These are phyloP conservation scores for Candida fluviatilis DNA, from an alignment of 805 yeast genomes.

Conservation along the genomic window DNA sequence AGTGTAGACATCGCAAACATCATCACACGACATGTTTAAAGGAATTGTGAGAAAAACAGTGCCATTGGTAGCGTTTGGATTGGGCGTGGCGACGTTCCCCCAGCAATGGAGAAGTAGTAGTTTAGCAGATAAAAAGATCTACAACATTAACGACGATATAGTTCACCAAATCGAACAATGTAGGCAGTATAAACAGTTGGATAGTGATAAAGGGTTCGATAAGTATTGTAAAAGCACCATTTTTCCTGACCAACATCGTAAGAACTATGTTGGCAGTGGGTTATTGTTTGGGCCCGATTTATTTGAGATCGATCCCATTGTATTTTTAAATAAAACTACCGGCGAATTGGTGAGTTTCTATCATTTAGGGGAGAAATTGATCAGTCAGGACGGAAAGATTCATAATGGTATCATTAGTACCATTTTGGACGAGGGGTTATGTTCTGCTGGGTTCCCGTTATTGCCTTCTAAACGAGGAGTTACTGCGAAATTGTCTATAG, in stretches of 20 bases:
- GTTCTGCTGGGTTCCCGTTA: conserved; percentile 78
- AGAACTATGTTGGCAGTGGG: conserved; percentile 69
- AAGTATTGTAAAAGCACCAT: conserved; percentile 12
- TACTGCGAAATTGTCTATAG: conserved; percentile 70
- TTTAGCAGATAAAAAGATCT: conserved; percentile 10
- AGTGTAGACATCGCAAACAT: background rate
- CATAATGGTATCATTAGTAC: conserved; percentile 82
- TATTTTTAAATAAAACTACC: conserved; percentile 47
- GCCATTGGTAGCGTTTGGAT: conserved; percentile 29
- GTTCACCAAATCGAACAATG: conserved; percentile 15
- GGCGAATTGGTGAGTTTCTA: conserved; percentile 61
- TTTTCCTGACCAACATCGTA: conserved; percentile 56
- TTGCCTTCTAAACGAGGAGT: conserved; percentile 84
- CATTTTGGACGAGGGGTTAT: conserved; percentile 77
- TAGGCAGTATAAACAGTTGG: conserved; percentile 16
- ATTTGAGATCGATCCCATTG: conserved; percentile 72
- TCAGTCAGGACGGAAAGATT: conserved; percentile 67
- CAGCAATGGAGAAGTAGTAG: conserved; percentile 18
- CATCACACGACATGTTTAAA: conserved; percentile 20
- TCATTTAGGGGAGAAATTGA: conserved; percentile 63
- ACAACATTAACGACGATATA: conserved; percentile 17
- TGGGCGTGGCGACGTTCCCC: conserved; percentile 27
- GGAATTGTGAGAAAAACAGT: conserved; percentile 20
- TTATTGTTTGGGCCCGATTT: conserved; percentile 63
- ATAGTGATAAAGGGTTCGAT: conserved; percentile 10